Evolutionary conservation across 2,329 filamentous ascomycete species (phyloP).

Genomic region (Coniochaeta ligniaria): DNA sequence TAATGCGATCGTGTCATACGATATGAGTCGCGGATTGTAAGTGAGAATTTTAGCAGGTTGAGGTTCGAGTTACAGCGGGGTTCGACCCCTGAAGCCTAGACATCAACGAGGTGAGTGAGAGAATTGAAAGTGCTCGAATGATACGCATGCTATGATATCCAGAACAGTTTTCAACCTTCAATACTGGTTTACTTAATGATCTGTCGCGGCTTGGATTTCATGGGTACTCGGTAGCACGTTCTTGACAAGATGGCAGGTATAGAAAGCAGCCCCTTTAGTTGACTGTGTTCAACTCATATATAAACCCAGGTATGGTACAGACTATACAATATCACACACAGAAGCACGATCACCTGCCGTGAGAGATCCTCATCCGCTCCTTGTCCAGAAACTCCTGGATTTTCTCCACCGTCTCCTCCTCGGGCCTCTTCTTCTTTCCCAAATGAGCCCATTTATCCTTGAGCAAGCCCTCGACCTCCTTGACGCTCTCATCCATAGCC

Average conservation of each 20-base stretch:
- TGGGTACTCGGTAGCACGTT: not conserved
- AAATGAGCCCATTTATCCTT: slow-evolving; percentile 49
- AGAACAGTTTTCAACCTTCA: not conserved
- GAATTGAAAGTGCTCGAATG: too few species aligned
- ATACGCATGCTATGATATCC: too few species aligned
- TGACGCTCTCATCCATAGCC: slow-evolving; percentile 41
- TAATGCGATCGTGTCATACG: not conserved
- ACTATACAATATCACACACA: slow-evolving; percentile 10
- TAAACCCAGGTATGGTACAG: not conserved
- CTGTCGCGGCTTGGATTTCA: not conserved
- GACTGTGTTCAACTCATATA: not conserved
- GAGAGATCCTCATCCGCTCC: slow-evolving; percentile 33
- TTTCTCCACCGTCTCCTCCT: slow-evolving; percentile 42
- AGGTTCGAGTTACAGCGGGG: not conserved
- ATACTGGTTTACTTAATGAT: not conserved
- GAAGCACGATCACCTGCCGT: slow-evolving; percentile 5
- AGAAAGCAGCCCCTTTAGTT: too few species aligned
- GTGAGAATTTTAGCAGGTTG: not conserved
- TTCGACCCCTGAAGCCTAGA: not conserved
- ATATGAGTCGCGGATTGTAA: not conserved
- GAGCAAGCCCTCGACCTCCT: slow-evolving; percentile 33
- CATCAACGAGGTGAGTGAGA: not conserved
- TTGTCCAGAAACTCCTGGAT: slow-evolving; percentile 50
- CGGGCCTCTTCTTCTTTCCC: slow-evolving; percentile 42
- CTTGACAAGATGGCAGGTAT: too few species aligned